Conservation (phyloP, 2,329 filamentous ascomycete species). For the Colletotrichum siamense region DNA sequence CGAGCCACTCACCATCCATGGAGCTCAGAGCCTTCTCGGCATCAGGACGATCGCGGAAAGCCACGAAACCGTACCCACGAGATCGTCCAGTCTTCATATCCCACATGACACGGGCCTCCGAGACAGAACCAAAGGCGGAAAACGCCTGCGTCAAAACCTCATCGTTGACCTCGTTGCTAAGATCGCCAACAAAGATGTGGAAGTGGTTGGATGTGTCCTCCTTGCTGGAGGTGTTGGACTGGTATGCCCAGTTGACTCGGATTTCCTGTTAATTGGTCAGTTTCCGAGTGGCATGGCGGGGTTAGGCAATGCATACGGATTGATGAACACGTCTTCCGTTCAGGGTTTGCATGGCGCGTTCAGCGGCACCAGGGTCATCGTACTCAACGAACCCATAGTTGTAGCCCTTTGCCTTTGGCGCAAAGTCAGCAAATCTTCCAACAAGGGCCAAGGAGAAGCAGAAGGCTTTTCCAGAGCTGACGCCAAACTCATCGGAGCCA, state of each 20-base stretch:
- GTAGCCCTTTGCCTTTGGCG: slow-evolving; percentile 84
- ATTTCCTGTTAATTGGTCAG: slow-evolving; percentile 74
- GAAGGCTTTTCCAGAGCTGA: not conserved
- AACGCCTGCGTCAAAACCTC: slow-evolving; percentile 94
- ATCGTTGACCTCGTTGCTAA: slow-evolving; percentile 99
- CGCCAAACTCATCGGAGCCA: not conserved
- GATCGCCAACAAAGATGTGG: slow-evolving; percentile 97
- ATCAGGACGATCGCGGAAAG: slow-evolving; percentile 91
- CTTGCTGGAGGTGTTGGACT: slow-evolving; percentile 92
- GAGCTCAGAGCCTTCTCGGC: slow-evolving; percentile 95
- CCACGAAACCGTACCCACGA: slow-evolving; percentile 96
- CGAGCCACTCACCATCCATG: slow-evolving; percentile 99
- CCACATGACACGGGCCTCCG: slow-evolving; percentile 99
- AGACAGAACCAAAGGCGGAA: slow-evolving; percentile 93
- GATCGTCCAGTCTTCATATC: slow-evolving; percentile 99
- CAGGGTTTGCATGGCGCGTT: slow-evolving; percentile 95
- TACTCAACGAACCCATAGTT: slow-evolving; percentile 99
- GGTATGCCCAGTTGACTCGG: slow-evolving; percentile 98
- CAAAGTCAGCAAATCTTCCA: slow-evolving; percentile 16
- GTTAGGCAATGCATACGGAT: slow-evolving; percentile 67
- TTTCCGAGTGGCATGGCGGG: slow-evolving; percentile 10
- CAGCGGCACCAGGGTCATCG: slow-evolving; percentile 94
- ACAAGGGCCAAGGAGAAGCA: not conserved
- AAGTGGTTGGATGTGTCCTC: slow-evolving; percentile 98
- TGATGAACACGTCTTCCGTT: slow-evolving; percentile 96